Conservation (phyloP, 1,284 basidiomycete genomes). For the Apiotrichum gamsii region DNA sequence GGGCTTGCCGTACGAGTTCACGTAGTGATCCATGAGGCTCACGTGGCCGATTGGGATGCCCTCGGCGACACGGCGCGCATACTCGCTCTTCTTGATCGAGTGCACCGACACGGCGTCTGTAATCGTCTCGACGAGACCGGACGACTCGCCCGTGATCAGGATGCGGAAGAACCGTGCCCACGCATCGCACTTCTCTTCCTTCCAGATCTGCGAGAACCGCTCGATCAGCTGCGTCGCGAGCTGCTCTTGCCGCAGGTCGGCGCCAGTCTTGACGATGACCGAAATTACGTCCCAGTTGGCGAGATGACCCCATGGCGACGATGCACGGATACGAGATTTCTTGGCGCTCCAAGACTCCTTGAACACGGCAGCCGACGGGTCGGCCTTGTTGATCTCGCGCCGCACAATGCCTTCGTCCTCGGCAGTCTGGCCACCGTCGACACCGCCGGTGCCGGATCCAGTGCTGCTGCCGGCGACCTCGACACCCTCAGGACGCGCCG, state of each 20-base stretch:
- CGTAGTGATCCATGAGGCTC: constrained; percentile 82
- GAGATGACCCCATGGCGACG: constrained; percentile 92
- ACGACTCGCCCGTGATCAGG: constrained; percentile 85
- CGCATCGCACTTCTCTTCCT: constrained; percentile 80
- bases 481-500: constrained; percentile 59
- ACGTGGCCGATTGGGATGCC: constrained; percentile 72
- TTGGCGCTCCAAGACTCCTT: constrained; percentile 93
- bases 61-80: constrained; percentile 74
- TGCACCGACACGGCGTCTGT: constrained; percentile 97
- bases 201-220: constrained; percentile 91
- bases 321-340: constrained; percentile 86
- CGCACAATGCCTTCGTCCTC: constrained; percentile 90
- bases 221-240: constrained; percentile 90
- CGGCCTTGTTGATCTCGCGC: constrained; percentile 89
- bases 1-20: constrained; percentile 80
- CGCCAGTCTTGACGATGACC: constrained; percentile 97
- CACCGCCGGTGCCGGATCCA: constrained; percentile 8
- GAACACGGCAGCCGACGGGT: constrained; percentile 89
- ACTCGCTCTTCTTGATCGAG: constrained; percentile 98
- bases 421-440: constrained; percentile 54
- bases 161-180: constrained; percentile 91
- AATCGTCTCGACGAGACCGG: constrained; percentile 89
- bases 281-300: constrained; percentile 73
- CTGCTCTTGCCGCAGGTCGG: constrained; percentile 94
- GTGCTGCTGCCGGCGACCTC: constrained; percentile 44